Percentiles rank a stretch among this genome's conserved stretches.
These are phyloP conservation scores for Barbarea vulgaris DNA, from an alignment of 345 rosid species.

Conservation along the genomic window DNA sequence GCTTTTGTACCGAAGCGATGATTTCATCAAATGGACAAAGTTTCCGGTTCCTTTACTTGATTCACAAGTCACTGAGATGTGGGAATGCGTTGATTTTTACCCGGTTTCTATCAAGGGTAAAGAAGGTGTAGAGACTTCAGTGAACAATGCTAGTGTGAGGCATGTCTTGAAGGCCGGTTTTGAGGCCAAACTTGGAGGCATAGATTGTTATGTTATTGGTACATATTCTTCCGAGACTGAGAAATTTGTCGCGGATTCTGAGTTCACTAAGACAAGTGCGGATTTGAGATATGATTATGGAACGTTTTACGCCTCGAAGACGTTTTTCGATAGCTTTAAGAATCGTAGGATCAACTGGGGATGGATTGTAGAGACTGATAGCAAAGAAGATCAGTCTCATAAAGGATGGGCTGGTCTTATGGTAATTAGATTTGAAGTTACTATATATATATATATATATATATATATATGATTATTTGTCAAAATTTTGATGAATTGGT, in stretches of 20 bases:
- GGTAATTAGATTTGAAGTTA: constrained; percentile 47
- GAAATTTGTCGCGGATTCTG: no score
- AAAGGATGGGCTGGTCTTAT: constrained; percentile 71
- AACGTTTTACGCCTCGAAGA: no score
- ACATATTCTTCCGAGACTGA: no score
- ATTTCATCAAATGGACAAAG: constrained; percentile 51
- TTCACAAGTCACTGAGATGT: constrained; percentile 45
- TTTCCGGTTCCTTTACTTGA: constrained; percentile 43
- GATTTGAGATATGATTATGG: no score
- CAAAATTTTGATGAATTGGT: not conserved
- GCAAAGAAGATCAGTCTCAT: constrained; percentile 43
- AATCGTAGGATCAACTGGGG: constrained; percentile 59
- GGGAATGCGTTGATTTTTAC: constrained; percentile 49
- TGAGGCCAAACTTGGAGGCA: not conserved
- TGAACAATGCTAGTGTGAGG: constrained; percentile 37
- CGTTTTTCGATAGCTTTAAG: constrained; percentile 23
- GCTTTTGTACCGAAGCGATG: constrained; percentile 48
- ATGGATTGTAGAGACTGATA: constrained; percentile 65
- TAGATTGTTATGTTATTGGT: no score
- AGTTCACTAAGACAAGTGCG: no score
- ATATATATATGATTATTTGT: not conserved
- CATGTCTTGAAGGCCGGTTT: constrained; percentile 44
- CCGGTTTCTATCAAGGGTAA: constrained; percentile 47
- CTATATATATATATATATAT: not conserved
- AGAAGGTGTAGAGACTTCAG: constrained; percentile 52